Conservation (phyloP, 352 stramenopile genomes). For the Phytophthora ramorum region DNA sequence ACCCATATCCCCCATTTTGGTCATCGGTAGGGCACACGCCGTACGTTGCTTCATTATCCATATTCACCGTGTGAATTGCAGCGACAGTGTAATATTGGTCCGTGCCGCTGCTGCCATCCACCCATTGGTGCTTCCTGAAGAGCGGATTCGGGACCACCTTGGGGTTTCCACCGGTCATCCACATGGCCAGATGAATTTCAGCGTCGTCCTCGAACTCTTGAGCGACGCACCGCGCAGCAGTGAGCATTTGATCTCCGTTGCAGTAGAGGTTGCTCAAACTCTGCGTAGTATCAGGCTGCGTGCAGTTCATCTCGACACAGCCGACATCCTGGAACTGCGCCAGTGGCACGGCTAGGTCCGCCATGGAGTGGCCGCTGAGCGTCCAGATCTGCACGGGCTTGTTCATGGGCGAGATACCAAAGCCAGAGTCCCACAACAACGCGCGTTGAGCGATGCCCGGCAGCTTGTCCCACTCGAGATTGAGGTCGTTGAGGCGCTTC, state of each 20-base stretch:
- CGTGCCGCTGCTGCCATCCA: not conserved
- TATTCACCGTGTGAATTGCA: constrained; percentile 24
- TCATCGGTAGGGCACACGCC: constrained; percentile 6
- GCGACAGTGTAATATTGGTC: constrained; percentile 21
- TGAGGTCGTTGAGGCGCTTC: constrained; percentile 9
- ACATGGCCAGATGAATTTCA: constrained; percentile 28
- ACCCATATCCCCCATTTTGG: constrained; percentile 24
- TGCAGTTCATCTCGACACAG: constrained; percentile 28
- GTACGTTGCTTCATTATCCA: constrained; percentile 20
- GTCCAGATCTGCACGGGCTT: constrained; percentile 35
- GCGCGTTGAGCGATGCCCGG: constrained; percentile 33
- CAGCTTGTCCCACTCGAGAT: constrained; percentile 23
- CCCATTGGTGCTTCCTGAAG: constrained; percentile 18
- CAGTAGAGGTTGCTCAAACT: constrained; percentile 30
- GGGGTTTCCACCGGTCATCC: constrained; percentile 36
- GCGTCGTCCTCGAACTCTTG: constrained; percentile 5
- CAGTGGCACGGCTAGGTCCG: constrained; percentile 30
- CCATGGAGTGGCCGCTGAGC: constrained; percentile 22
- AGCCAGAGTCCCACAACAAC: constrained; percentile 41
- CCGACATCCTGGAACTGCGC: constrained; percentile 20
- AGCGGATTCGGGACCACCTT: constrained; percentile 18
- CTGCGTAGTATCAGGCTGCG: constrained; percentile 6
- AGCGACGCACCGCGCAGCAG: constrained; percentile 22
- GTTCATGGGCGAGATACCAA: constrained; percentile 16
- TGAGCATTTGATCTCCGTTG: constrained; percentile 33